These are phyloP conservation scores for Diaporthe nobilis DNA, from an alignment of 2,329 filamentous ascomycete genomes.

Conservation along the genomic window DNA sequence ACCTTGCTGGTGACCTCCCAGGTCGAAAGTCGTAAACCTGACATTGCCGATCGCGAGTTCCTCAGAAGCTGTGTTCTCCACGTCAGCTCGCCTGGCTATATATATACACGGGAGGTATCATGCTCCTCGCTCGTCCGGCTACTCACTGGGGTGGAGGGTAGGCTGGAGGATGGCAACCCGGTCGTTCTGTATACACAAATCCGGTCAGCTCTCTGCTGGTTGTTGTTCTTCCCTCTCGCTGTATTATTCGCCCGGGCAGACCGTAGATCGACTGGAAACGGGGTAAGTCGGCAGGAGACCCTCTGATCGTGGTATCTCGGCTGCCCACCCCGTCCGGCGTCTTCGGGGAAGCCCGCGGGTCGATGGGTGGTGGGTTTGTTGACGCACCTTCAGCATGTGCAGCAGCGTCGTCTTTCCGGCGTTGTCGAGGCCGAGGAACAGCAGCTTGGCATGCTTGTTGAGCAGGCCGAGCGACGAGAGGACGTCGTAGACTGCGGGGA, in stretches of 20 bases:
- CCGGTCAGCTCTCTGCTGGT: conserved; percentile 39
- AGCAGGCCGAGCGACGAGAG: conserved; percentile 88
- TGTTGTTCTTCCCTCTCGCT: not conserved
- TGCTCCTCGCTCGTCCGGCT: conserved; percentile 7
- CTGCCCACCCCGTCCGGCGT: not conserved
- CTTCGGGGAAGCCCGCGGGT: not conserved
- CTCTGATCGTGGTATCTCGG: not conserved
- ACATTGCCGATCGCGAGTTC: conserved; percentile 94
- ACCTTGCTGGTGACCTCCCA: conserved; percentile 95
- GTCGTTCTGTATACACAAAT: conserved; percentile 76
- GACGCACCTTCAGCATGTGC: conserved; percentile 92
- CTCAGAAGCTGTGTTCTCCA: conserved; percentile 76
- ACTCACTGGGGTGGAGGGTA: conserved; percentile 89
- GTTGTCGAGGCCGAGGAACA: conserved; percentile 94
- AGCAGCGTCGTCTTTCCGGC: conserved; percentile 94
- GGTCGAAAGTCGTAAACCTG: conserved; percentile 94
- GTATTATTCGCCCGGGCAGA: not conserved
- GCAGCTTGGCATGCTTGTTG: conserved; percentile 96
- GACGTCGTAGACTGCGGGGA: conserved; percentile 83
- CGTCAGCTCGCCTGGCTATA: conserved; percentile 39
- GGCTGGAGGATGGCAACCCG: conserved; percentile 92
- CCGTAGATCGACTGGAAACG: not conserved
- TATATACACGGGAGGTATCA: too few species aligned
- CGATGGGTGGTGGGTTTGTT: not conserved
- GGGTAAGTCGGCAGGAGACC: not conserved